phyloP scores from a whole-genome alignment of 768 basidiomycete genomes.

The Russula griseocarnosa region DNA sequence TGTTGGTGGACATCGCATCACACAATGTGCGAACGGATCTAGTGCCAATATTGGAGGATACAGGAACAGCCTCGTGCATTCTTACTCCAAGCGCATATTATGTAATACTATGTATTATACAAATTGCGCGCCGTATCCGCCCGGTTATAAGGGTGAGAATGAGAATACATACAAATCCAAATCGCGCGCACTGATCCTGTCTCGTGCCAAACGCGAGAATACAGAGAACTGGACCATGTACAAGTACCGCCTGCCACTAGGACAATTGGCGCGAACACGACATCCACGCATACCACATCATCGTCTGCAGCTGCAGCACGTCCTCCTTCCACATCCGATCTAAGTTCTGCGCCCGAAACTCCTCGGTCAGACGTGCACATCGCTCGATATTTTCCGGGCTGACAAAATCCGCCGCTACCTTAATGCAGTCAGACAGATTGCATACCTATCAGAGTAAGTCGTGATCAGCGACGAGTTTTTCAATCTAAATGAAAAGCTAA shows the following conservation, averaged over 20 bases:
- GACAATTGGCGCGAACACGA: slow-evolving; percentile 46
- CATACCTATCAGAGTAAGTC: slow-evolving; percentile 54
- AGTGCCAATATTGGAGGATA: no score
- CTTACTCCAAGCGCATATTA: no score
- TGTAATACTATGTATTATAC: slow-evolving; percentile 25
- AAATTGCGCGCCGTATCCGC: slow-evolving; percentile 20
- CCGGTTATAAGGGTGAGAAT: slow-evolving; percentile 8
- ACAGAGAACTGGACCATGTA: not conserved
- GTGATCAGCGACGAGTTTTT: not conserved
- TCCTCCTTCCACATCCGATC: slow-evolving; percentile 90
- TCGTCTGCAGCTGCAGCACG: slow-evolving; percentile 81
- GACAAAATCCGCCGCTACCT: slow-evolving; percentile 93
- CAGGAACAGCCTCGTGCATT: no score
- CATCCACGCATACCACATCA: slow-evolving; percentile 93
- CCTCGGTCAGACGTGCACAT: slow-evolving; percentile 77
- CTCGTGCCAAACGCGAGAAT: slow-evolving; percentile 16
- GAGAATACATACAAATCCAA: slow-evolving; percentile 26
- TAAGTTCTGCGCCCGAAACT: slow-evolving; percentile 88
- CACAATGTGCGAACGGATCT: not conserved
- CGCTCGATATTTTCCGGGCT: slow-evolving; percentile 87
- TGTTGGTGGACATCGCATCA: not conserved
- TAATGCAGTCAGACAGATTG: slow-evolving; percentile 89
- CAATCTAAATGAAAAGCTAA: not conserved
- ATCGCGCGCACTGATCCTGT: slow-evolving; percentile 2
- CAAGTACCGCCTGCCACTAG: not conserved